Conservation (phyloP, 139 green algal species). For the Tetraselmis chui region DNA sequence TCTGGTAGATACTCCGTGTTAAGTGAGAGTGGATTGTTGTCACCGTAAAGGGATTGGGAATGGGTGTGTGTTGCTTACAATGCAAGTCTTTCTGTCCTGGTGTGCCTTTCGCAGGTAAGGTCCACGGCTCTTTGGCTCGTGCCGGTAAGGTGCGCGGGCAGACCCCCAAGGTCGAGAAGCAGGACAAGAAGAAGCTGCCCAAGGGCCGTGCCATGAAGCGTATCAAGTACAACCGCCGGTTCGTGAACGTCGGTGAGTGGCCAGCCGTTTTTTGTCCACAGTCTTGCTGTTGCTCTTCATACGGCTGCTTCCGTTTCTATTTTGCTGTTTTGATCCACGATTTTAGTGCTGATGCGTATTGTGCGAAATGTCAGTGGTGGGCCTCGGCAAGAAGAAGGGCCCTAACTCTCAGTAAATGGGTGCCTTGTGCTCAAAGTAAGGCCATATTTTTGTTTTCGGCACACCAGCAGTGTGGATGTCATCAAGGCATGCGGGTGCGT, state of each 20-base stretch:
- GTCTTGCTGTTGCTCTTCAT: constrained; percentile 8
- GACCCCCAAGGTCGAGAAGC: constrained; percentile 96
- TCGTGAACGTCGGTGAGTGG: constrained; percentile 73
- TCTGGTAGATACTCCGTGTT: too few species aligned
- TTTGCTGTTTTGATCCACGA: constrained; percentile 8
- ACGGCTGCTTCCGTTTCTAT: neutral
- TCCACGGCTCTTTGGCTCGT: constrained; percentile 98
- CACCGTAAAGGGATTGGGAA: too few species aligned
- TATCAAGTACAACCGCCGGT: constrained; percentile 96
- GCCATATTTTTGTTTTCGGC: too few species aligned
- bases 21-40: too few species aligned
- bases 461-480: too few species aligned
- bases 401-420: constrained; percentile 49
- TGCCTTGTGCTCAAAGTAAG: neutral
- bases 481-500: too few species aligned
- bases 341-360: neutral
- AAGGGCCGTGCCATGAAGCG: constrained; percentile 89
- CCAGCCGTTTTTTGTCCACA: constrained; percentile 1
- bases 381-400: constrained; percentile 81
- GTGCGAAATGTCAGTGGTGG: constrained; percentile 50
- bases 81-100: too few species aligned
- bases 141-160: constrained; percentile 98
- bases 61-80: too few species aligned
- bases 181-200: constrained; percentile 98
- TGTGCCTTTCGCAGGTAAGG: too few species aligned